Evolutionary conservation across 306 rosid species (phyloP).

Genomic region (Corylus heterophylla): DNA sequence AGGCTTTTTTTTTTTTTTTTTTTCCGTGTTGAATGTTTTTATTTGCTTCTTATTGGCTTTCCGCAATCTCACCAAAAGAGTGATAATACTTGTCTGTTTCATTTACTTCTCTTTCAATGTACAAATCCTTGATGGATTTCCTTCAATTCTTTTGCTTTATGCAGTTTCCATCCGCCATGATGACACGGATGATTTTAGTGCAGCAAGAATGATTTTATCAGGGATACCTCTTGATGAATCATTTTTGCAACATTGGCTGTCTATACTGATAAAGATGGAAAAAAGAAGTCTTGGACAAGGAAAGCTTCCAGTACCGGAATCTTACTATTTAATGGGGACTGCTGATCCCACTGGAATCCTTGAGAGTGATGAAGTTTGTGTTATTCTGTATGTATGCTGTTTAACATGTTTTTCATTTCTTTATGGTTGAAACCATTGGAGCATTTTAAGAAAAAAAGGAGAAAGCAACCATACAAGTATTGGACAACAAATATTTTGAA

Average conservation of each 20-base stretch:
- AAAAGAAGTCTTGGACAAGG: conserved; percentile 49
- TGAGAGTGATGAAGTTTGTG: conserved; percentile 58
- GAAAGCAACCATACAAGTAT: not conserved
- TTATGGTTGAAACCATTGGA: not conserved
- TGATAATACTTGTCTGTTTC: conserved; percentile 10
- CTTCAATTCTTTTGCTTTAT: conserved; percentile 20
- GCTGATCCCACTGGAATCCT: conserved; percentile 70
- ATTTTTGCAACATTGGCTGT: conserved; percentile 46
- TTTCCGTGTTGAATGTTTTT: not conserved
- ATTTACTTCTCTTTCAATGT: conserved; percentile 4
- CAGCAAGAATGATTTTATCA: conserved; percentile 59
- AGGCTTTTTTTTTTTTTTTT: not conserved
- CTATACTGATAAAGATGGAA: conserved; percentile 44
- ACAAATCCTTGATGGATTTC: not conserved
- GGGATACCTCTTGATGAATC: conserved; percentile 84
- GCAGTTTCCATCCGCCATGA: conserved; percentile 57
- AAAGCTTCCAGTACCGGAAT: conserved; percentile 44
- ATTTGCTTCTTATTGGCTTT: not conserved
- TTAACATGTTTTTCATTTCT: not conserved
- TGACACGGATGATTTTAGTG: conserved; percentile 52
- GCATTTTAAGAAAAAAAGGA: not conserved
- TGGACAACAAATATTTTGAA: conserved; percentile 4
- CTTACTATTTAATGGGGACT: conserved; percentile 81
- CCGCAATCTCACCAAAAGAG: not conserved
- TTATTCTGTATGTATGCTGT: conserved; percentile 59